Evolutionary conservation across 495 filamentous ascomycete genomes (phyloP).

Genomic region (Lophium mytilinum): DNA sequence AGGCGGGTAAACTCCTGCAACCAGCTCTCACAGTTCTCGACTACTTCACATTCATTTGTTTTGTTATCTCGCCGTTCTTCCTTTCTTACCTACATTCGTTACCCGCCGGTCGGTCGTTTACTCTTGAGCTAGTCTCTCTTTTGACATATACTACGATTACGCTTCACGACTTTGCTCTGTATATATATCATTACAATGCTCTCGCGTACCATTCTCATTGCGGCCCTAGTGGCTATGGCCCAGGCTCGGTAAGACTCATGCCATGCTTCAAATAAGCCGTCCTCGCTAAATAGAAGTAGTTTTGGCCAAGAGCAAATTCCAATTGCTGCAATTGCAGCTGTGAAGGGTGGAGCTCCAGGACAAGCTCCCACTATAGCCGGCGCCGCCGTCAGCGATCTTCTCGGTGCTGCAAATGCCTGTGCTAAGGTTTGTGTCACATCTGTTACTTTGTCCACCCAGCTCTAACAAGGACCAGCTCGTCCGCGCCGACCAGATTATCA

Average conservation of each 20-base stretch:
- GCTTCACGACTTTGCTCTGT: constrained; percentile 21
- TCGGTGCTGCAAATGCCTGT: constrained; percentile 51
- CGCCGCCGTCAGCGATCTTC: constrained; percentile 44
- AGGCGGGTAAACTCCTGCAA: not conserved
- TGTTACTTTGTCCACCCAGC: not conserved
- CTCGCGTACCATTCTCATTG: constrained; percentile 36
- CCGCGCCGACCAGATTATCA: constrained; percentile 50
- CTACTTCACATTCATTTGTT: not conserved
- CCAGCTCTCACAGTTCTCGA: not conserved
- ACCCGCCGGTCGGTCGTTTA: constrained; percentile 37
- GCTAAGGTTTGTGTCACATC: constrained; percentile 37
- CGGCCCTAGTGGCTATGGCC: constrained; percentile 38
- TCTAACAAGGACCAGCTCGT: constrained; percentile 36
- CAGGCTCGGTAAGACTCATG: constrained; percentile 31
- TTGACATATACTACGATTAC: constrained; percentile 7
- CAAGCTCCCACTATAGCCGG: constrained; percentile 47
- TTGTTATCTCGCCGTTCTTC: constrained; percentile 1
- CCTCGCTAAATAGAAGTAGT: constrained; percentile 13
- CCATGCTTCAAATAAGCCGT: not conserved
- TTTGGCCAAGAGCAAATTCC: constrained; percentile 48
- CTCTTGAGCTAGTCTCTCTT: constrained; percentile 35
- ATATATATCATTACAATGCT: constrained; percentile 38
- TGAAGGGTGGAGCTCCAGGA: constrained; percentile 44
- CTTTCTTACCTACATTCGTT: constrained; percentile 24
- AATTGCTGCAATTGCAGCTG: constrained; percentile 36